Evolutionary conservation across 176 grass and related monocot genomes (phyloP), one percentile per base, ranked within the genome.

Genomic region (Oryza brachyantha): DNA sequence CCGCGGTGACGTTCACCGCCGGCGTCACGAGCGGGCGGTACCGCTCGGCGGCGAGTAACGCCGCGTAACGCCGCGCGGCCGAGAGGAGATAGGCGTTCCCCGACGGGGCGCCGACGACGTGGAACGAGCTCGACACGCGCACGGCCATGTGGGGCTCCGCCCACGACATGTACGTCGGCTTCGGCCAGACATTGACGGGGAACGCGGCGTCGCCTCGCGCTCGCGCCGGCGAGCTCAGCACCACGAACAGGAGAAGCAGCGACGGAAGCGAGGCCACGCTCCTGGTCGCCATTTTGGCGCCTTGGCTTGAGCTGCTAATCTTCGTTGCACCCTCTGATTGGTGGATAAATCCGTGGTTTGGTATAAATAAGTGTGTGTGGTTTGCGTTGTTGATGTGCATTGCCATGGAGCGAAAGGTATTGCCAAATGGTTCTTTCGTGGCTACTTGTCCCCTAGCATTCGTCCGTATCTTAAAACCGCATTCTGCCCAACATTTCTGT

Each of bases 151-250:
- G 68, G 4, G 68, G 86, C 70, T 69, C 63, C 10, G 78, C 66
- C 96, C 96, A 98, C 17, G 88, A 94, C 72, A 98, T 88, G 77
- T 83, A 86, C 89, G 45, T 81, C 72, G 92, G 96, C 59, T 81
- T 89, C n/a, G 96, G 92, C 92, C 96, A 98, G 0, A 94, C 77
- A 67, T 98, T 94, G 83, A 98, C 22, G 26, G 81, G 85, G 74
- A 91, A 74, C 34, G 81, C 46, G 38, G 81, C 19, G 66, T 22
- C 41, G 45, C 3, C 39, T 13, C 40, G 10, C 6, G 70, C 10
- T 8, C 12, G 66, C 13, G 67, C 52, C 40, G 61, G 41, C 46
- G 69, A 86, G 75, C 64, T 61, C 3, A 78, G 26, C 79, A 83
- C 5, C 79, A 83, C 5, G 70, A 42, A 22, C 54, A 83, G 36